Evolutionary conservation across 805 yeast species (phyloP), one percentile per base, ranked within the genome.

Genomic region (Lipomyces lipofer): DNA sequence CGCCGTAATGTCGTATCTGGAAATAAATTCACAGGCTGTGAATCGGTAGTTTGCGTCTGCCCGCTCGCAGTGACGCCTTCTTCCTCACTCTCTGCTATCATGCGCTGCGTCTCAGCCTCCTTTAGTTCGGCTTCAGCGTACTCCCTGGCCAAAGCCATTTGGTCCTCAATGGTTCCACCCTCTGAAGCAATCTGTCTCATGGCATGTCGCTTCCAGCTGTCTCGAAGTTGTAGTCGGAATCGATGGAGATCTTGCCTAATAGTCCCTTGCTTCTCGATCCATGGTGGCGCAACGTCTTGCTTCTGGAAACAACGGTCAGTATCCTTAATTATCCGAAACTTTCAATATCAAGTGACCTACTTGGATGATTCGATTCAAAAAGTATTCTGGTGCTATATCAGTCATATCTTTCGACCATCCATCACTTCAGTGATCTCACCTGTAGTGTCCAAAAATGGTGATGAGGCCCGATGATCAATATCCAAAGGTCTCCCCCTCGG

Each of bases 241-340:
- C 64, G 64, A 2, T 63, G 66, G 7, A 86, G 74, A 33, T 78
- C 79, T 1, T 63, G 56, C 40, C 78, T 76, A 3, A 85, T 80
- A 1, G 80, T 75, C 17, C 79, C 74, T 67, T 87, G 94, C 51
- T 80, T 83, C 63, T 88, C 95, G 33, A 90, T 84, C 97, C 97
- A 90, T 0, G 95, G 95, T 0, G 96, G 96, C 9, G 83, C 73
- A 0, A 88, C 83, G 46, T 88, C 90, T 68, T 90, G 96, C 40
- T 80, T 78, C 49, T 69, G 64, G 12, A 3, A 36, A 10, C 9
- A 17, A 33, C 13, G 8, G n/a, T 15, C 27, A 10, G 25, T 4
- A 49, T 17, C n/a, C n/a, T n/a, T n/a, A n/a, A n/a, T n/a, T n/a
- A n/a, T n/a, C n/a, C n/a, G n/a, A n/a, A n/a, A n/a, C n/a, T n/a